Evolutionary conservation across 176 grass and related monocot species (phyloP), one percentile per base, ranked within the genome.

Genomic region (Paspalum notatum): DNA sequence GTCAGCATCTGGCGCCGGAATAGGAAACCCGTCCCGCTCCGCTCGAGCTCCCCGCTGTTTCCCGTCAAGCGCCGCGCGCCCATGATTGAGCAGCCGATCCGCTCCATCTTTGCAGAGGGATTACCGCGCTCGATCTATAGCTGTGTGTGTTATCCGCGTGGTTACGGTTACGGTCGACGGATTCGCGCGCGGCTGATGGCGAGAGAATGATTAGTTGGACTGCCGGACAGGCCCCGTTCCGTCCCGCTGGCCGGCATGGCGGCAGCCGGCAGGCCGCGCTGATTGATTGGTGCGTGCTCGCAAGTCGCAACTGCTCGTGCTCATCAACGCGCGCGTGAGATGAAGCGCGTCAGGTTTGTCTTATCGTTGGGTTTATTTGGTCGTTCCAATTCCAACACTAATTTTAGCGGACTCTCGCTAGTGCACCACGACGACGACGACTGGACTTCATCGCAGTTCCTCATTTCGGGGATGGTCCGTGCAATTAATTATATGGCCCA

Each of bases 231-330:
- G 25, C 11, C 24, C 11, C 17, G 5, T 58, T 56, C 42, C 17
- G 5, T 69, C 46, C 42, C 12, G 27, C 12, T 66, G 48, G 82
- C 41, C 61, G 72, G 72, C 72, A 67, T 58, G 17, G 16, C 40
- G 32, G 50, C 50, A 53, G 16, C 49, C 32, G 32, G 32, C 32
- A 32, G 32, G 32, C 32, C 2, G 32, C 32, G 32, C 32, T 67
- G 5, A 55, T 43, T 80, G 24, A 27, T 61, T 7, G 22, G 39
- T 20, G 9, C 41, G n/a, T n/a, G n/a, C n/a, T n/a, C n/a, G n/a
- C n/a, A n/a, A n/a, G n/a, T 3, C 32, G 37, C 38, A 43, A n/a
- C 63, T 17, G 6, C 24, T 3, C 32, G 32, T 32, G 32, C 32
- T 32, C 32, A 32, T 32, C 32, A 32, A 32, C n/a, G n/a, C n/a